A percentile compares a stretch with the other conserved stretches of the same genome.
phyloP scores from a whole-genome alignment of 139 green algal species.

The Medakamo hakoo region DNA sequence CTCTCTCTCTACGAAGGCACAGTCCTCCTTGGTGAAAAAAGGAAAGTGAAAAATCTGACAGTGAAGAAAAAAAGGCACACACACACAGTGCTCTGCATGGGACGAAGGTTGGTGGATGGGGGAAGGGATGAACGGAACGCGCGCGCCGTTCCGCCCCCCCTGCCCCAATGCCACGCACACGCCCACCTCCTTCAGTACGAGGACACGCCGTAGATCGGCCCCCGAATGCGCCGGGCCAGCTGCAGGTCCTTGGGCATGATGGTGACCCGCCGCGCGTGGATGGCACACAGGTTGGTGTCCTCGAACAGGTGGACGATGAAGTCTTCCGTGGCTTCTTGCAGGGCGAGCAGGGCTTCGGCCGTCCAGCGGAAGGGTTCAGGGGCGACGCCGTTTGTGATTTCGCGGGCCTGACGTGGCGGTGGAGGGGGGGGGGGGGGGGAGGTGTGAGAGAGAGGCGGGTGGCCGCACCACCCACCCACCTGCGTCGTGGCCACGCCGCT shows the following conservation, averaged over 20 bases:
- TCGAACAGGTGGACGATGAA: constrained; percentile 90
- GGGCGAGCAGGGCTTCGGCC: constrained; percentile 69
- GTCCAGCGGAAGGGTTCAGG: constrained; percentile 91
- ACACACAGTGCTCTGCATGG: no score
- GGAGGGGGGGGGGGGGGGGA: no score
- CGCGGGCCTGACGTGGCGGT: constrained; percentile 37
- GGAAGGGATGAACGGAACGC: no score
- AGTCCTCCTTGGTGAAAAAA: no score
- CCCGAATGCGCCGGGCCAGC: constrained; percentile 70
- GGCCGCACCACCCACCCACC: no score
- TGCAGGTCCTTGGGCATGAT: constrained; percentile 94
- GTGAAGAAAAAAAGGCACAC: no score
- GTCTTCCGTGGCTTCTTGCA: constrained; percentile 92
- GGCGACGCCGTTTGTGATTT: constrained; percentile 82
- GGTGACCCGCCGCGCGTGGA: constrained; percentile 85
- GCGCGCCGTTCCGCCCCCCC: no score
- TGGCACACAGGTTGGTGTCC: constrained; percentile 87
- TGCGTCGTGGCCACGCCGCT: no score
- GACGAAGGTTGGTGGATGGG: no score
- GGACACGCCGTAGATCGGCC: constrained; percentile 54
- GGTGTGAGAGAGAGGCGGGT: background rate
- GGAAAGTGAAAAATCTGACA: no score
- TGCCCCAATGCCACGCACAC: no score
- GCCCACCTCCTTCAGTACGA: constrained; percentile 28
- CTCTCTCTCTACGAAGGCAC: no score